Base-by-base conservation (phyloP, 2,329 filamentous ascomycete species). In the Botrytis elliptica region DNA sequence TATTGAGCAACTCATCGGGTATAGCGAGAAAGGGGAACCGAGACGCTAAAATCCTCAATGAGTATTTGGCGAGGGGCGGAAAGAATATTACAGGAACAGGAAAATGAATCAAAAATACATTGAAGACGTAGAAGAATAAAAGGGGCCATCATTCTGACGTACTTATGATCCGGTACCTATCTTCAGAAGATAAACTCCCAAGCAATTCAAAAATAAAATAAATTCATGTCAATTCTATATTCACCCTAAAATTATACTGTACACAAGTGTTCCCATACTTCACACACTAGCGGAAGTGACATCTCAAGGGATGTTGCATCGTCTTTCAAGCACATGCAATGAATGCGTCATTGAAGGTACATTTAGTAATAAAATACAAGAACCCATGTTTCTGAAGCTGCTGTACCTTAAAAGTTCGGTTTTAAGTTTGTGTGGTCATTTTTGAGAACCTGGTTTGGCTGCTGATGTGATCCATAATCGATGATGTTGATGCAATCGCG, bases 1-100 rank as follows among this genome's bases (percentile, higher is more conserved):
- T 71, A 70, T 71, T 70, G 67, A 70, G 67, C 72, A 64, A 20
- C 46, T 14, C 60, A 72, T 42, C 74, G 73, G 75, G 74, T 64
- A 68, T 62, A 70, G 68, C 29, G 38, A 52, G 72, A 73, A 73
- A 73, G 71, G 72, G 40, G 64, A 72, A 42, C 62, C 66, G 71
- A 73, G 46, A 70, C 67, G 70, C 62, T 63, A 63, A 57, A 14
- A 55, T 66, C n/a, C 60, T n/a, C 10, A 57, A 57, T 57, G 22
- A 57, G 49, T 44, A 42, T 57, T 72, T 67, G 20, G 38, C 49
- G 66, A 69, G 25, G 49, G 25, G 46, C 65, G 25, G 10, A 18
- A 55, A 29, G 14, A 57, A 3, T 9, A 18, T 29, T 8, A 29
- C n/a, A 29, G n/a, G 52, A 57, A 33, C 52, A 4, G 1, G 7